These are phyloP conservation scores for Paraconiothyrium brasiliense DNA, from an alignment of 2,329 filamentous ascomycete genomes.

Conservation along the genomic window DNA sequence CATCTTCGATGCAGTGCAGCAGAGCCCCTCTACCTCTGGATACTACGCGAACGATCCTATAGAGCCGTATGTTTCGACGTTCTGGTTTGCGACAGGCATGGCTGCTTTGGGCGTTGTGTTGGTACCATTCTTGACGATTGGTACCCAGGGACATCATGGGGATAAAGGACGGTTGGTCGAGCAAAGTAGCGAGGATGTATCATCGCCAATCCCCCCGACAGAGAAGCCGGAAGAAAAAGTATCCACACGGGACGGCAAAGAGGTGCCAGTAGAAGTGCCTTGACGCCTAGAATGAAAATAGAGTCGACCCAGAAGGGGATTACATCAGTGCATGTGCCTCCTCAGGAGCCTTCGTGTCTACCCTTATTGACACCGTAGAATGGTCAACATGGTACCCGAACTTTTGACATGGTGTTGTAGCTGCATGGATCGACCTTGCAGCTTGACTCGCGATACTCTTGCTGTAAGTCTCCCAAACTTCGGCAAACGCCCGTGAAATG, in stretches of 20 bases:
- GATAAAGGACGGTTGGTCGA: conserved; percentile 30
- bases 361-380: neutral
- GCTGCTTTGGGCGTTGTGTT: conserved; percentile 57
- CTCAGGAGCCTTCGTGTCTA: too few relatives aligned
- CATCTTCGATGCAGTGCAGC: conserved; percentile 60
- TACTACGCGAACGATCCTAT: conserved; percentile 57
- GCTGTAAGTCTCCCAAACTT: neutral
- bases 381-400: neutral
- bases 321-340: neutral
- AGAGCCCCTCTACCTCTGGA: conserved; percentile 41
- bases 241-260: neutral
- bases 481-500: neutral
- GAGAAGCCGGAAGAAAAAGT: neutral
- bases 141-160: conserved; percentile 60
- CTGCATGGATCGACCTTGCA: neutral
- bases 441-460: neutral
- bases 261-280: neutral
- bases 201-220: neutral
- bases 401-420: neutral
- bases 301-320: neutral
- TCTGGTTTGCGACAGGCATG: conserved; percentile 61
- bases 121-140: conserved; percentile 62
- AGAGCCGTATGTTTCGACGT: conserved; percentile 62
- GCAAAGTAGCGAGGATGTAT: neutral
- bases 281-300: neutral